These are phyloP conservation scores for Hygrophila difformis DNA, from an alignment of 257 asterid genomes.

Conservation along the genomic window DNA sequence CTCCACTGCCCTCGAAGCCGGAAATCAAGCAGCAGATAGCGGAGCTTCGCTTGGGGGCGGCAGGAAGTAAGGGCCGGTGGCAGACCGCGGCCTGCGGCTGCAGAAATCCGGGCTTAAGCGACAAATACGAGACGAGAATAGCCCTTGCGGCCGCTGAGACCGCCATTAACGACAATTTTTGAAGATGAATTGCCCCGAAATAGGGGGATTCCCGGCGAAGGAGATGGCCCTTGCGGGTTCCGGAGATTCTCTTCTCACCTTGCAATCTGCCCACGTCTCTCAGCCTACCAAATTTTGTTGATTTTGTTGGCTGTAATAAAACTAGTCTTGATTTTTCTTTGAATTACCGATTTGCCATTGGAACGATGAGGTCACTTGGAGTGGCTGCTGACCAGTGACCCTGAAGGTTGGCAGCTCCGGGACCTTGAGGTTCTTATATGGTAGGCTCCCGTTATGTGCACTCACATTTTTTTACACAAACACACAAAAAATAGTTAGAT, in stretches of 20 bases:
- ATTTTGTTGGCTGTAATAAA: background rate
- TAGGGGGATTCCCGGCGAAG: constrained; percentile 29
- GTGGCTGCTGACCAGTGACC: too few relatives aligned
- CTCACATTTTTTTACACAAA: too few relatives aligned
- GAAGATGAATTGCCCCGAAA: background rate
- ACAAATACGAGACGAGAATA: constrained; percentile 39
- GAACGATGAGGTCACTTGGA: too few relatives aligned
- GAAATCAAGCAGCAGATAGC: constrained; percentile 54
- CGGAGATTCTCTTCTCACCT: constrained; percentile 12
- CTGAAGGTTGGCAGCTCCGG: too few relatives aligned
- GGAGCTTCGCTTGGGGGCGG: constrained; percentile 21
- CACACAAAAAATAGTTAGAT: too few relatives aligned
- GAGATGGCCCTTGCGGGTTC: constrained; percentile 17
- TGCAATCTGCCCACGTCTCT: constrained; percentile 18
- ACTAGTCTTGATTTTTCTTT: constrained; percentile 16
- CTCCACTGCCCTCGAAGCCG: constrained; percentile 96
- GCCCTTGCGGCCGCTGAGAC: constrained; percentile 51
- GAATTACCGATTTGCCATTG: constrained; percentile 48
- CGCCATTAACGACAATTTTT: constrained; percentile 39
- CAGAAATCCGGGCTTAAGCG: constrained; percentile 25
- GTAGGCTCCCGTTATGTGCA: too few relatives aligned
- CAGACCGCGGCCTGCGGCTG: constrained; percentile 31
- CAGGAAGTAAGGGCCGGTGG: constrained; percentile 50
- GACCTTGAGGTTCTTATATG: too few relatives aligned
- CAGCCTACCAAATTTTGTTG: constrained; percentile 40